phyloP scores from a whole-genome alignment of 2,329 filamentous ascomycete genomes.

The Aureobasidium uvarum region DNA sequence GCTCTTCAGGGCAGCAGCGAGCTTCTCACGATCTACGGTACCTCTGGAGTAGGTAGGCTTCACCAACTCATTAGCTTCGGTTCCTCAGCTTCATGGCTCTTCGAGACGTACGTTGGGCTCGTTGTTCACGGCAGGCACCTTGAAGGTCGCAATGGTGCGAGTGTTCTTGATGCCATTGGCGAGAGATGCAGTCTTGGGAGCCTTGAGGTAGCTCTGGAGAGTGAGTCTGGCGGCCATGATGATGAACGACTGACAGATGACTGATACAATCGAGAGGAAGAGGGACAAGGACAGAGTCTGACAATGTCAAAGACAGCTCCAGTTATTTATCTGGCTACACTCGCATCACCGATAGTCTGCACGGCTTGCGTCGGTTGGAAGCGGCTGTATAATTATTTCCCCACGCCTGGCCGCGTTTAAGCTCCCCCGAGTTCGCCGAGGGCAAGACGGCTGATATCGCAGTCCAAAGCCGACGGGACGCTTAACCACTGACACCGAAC shows the following conservation, averaged over 20 bases:
- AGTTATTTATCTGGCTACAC: constrained; percentile 17
- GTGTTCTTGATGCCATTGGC: constrained; percentile 26
- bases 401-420: constrained; percentile 14
- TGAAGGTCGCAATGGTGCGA: constrained; percentile 73
- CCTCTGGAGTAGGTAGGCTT: constrained; percentile 88
- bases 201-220: constrained; percentile 25
- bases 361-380: constrained; percentile 17
- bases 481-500: not conserved
- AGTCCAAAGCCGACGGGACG: not conserved
- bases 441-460: not conserved
- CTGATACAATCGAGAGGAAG: not conserved
- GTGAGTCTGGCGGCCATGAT: constrained; percentile 25
- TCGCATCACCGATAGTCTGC: constrained; percentile 13
- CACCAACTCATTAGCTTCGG: constrained; percentile 4
- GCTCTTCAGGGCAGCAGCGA: constrained; percentile 69
- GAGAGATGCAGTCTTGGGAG: constrained; percentile 16
- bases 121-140: constrained; percentile 80
- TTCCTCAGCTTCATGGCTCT: not conserved
- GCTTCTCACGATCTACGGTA: constrained; percentile 71
- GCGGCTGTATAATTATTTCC: not conserved
- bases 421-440: constrained; percentile 12
- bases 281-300: constrained; percentile 16
- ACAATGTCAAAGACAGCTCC: constrained; percentile 16
- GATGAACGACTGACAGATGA: constrained; percentile 6
- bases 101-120: constrained; percentile 79